phyloP scores from a whole-genome alignment of 1,139 yeast genomes.

The Lizanozyma gosingica region DNA sequence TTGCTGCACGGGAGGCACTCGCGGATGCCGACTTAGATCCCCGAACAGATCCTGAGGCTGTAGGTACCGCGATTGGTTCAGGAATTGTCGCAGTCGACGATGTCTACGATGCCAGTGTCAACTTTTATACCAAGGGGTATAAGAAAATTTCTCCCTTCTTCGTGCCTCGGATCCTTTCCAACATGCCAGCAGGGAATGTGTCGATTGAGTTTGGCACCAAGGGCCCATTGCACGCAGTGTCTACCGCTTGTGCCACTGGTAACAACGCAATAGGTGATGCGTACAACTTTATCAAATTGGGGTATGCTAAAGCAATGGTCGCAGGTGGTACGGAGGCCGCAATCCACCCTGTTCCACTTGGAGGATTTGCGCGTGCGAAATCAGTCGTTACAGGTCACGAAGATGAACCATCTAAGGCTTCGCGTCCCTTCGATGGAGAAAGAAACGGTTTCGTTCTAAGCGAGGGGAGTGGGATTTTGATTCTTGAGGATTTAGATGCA shows the following conservation, averaged over 20 bases:
- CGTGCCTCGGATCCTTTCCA: constrained; percentile 73
- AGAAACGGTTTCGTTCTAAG: constrained; percentile 88
- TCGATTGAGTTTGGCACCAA: constrained; percentile 66
- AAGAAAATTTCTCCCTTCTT: constrained; percentile 76
- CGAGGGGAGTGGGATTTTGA: constrained; percentile 82
- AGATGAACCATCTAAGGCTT: constrained; percentile 55
- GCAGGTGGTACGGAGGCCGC: constrained; percentile 93
- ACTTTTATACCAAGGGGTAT: constrained; percentile 46
- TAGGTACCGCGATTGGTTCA: constrained; percentile 84
- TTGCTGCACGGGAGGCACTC: constrained; percentile 73
- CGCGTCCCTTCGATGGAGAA: constrained; percentile 77
- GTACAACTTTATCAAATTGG: constrained; percentile 64
- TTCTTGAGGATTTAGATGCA: constrained; percentile 71
- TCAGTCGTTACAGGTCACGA: constrained; percentile 61
- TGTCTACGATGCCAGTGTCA: constrained; percentile 49
- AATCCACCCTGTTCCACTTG: constrained; percentile 76
- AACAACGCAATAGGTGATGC: constrained; percentile 94
- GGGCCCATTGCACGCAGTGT: constrained; percentile 84
- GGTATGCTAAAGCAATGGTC: constrained; percentile 77
- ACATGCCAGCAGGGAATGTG: constrained; percentile 93
- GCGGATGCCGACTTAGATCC: constrained; percentile 52
- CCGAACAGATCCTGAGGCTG: constrained; percentile 19
- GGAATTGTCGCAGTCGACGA: constrained; percentile 91
- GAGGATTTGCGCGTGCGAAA: constrained; percentile 89
- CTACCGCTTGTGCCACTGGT: constrained; percentile 98